These are phyloP conservation scores for Mycena floridula DNA, from an alignment of 768 basidiomycete genomes.

Conservation along the genomic window DNA sequence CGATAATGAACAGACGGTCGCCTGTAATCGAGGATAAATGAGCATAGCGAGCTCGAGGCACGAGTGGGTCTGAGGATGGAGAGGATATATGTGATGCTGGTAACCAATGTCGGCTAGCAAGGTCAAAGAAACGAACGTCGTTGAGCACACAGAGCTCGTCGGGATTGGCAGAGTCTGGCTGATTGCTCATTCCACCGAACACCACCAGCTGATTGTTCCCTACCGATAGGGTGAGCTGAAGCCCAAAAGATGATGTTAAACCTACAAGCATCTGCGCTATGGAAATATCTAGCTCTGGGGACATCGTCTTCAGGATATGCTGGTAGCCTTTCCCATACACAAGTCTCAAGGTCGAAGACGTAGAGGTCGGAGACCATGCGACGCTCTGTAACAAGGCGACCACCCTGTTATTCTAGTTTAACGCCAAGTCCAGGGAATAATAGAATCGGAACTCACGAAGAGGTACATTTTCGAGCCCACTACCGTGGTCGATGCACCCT, in stretches of 20 bases:
- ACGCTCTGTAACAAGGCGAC: slow-evolving; percentile 79
- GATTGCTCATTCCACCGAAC: slow-evolving; percentile 93
- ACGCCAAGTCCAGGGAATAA: not conserved
- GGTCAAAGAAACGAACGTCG: slow-evolving; percentile 88
- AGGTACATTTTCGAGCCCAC: slow-evolving; percentile 85
- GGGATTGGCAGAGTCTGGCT: slow-evolving; percentile 59
- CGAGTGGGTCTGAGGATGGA: slow-evolving; percentile 37
- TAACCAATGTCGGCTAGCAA: slow-evolving; percentile 66
- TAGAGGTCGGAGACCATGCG: slow-evolving; percentile 90
- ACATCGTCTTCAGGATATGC: slow-evolving; percentile 59
- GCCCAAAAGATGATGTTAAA: slow-evolving; percentile 7
- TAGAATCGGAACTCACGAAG: slow-evolving; percentile 51
- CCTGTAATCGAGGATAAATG: slow-evolving; percentile 87
- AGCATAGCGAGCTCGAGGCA: slow-evolving; percentile 88
- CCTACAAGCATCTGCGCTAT: slow-evolving; percentile 82
- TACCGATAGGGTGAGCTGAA: slow-evolving; percentile 21
- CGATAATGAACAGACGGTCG: slow-evolving; percentile 84
- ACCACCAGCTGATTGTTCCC: slow-evolving; percentile 89
- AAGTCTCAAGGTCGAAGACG: slow-evolving; percentile 77
- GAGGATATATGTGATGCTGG: slow-evolving; percentile 35
- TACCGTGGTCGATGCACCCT: slow-evolving; percentile 91
- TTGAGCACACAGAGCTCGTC: slow-evolving; percentile 89
- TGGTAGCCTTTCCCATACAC: slow-evolving; percentile 70
- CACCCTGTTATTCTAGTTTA: slow-evolving; percentile 48
- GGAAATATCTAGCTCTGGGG: slow-evolving; percentile 89